Conservation (phyloP, 805 yeast species). For the Komagataella populi region DNA sequence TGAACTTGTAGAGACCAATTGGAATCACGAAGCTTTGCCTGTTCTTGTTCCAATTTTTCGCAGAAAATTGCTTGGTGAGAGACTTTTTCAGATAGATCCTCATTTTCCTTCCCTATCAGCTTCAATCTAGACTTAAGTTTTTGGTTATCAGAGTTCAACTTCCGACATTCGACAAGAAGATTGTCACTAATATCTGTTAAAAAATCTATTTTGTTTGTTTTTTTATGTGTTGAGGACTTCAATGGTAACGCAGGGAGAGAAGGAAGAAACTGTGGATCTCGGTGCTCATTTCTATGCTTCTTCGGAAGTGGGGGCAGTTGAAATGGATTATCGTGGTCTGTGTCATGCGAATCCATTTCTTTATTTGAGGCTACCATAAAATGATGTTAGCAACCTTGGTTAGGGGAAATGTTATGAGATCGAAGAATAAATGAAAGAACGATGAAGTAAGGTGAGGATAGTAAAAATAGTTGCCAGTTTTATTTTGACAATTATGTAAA, state of each 20-base stretch:
- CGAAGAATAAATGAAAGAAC: background rate
- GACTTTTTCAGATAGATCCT: constrained; percentile 21
- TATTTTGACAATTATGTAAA: background rate
- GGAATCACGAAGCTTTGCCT: constrained; percentile 39
- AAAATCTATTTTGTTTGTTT: constrained; percentile 37
- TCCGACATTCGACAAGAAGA: constrained; percentile 54
- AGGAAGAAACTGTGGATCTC: background rate
- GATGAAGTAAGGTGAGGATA: background rate
- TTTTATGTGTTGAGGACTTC: background rate
- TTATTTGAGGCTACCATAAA: background rate
- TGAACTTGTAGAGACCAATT: constrained; percentile 55
- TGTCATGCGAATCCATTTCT: background rate
- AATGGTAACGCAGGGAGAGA: background rate
- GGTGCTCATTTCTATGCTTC: background rate
- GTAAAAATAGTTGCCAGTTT: background rate
- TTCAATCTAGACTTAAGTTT: constrained; percentile 28
- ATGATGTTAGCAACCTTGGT: background rate
- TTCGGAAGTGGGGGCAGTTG: background rate
- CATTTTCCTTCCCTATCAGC: constrained; percentile 27
- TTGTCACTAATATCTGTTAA: constrained; percentile 67
- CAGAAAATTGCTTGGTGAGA: constrained; percentile 19
- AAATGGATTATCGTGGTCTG: background rate
- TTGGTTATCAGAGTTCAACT: constrained; percentile 51
- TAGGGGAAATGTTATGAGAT: background rate
- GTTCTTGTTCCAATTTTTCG: constrained; percentile 21